Base-by-base conservation (phyloP, 1,284 basidiomycete genomes). In the Farysia itapuensis region DNA sequence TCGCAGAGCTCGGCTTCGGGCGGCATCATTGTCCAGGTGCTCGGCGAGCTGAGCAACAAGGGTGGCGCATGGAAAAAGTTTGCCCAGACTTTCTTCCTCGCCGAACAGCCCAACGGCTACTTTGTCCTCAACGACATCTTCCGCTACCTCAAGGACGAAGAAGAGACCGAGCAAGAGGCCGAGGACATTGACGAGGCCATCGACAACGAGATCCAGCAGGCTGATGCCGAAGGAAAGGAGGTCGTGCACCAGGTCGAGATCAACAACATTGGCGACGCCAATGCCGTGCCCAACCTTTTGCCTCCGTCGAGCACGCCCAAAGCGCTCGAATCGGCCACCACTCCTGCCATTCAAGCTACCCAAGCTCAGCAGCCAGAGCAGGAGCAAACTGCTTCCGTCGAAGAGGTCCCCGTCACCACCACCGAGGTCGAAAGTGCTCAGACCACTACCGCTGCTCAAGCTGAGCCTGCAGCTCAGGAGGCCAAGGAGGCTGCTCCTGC, bases 51-150 rank as follows among this genome's bases (percentile, higher is more conserved):
- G 86, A 91, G 89, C 53, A 84, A 86, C 72, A 84, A 84, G 51
- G 86, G 88, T 54, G 79, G 78, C 19, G 83, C 89, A 4, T 99
- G 95, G 95, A 86, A 87, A 74, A 97, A 97, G 81, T 99, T 99
- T 75, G 91, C 91, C 18, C 95, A 98, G 81, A 97, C 94, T 13
- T 98, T 99, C 82, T 98, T 98, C 87, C 86, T 99, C 45, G 95
- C 95, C 35, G 90, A 96, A 79, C 95, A 99, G 80, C 90, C 92
- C 30, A 95, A 94, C 73, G 95, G 95, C 35, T 99, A 97, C 82
- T 99, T 92, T 79, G 95, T 99, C 56, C 86, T 99, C 78, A 99
- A 99, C 80, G 95, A 99, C 81, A 97, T 98, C 81, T 99, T 98
- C 86, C 88, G 94, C 60, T 97, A 94, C 83, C 82, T 98, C 64